These are phyloP conservation scores for Acidomyces sp. DNA, from an alignment of 495 filamentous ascomycete genomes.

Conservation along the genomic window DNA sequence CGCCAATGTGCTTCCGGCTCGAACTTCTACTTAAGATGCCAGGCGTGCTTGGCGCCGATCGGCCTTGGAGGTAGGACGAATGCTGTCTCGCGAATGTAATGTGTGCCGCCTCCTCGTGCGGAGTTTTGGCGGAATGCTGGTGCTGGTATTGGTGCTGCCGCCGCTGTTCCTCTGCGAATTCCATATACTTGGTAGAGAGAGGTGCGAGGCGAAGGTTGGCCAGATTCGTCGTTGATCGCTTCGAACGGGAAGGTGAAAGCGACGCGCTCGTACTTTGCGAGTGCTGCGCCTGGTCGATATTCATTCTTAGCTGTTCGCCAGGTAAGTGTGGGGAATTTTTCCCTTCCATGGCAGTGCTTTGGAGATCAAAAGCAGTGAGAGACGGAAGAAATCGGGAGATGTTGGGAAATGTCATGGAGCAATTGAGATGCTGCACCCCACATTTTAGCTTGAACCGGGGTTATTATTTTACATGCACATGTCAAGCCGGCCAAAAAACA, in stretches of 20 bases:
- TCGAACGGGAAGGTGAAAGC: constrained; percentile 15
- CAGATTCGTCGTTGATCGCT: constrained; percentile 30
- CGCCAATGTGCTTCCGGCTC: constrained; percentile 22
- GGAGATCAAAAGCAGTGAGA: too few species aligned
- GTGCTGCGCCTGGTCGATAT: too few species aligned
- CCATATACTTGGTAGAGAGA: constrained; percentile 17
- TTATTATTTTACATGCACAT: too few species aligned
- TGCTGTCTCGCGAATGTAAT: constrained; percentile 15
- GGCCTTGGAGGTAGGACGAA: constrained; percentile 29
- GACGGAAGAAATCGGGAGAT: too few species aligned
- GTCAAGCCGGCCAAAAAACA: too few species aligned
- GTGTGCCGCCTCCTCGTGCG: constrained; percentile 8
- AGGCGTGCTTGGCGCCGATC: constrained; percentile 29
- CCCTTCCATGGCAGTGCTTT: too few species aligned
- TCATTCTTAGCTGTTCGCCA: too few species aligned
- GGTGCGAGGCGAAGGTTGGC: constrained; percentile 31
- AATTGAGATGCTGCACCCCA: too few species aligned
- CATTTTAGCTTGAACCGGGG: too few species aligned
- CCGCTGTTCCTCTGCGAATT: background rate
- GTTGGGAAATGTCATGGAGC: too few species aligned
- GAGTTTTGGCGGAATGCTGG: background rate
- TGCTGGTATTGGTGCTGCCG: too few species aligned
- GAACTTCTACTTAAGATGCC: constrained; percentile 30
- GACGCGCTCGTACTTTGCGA: constrained; percentile 6
- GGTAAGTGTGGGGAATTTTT: too few species aligned